phyloP scores from a whole-genome alignment of 164 flowering plant genomes.

The Aristolochia fimbriata region DNA sequence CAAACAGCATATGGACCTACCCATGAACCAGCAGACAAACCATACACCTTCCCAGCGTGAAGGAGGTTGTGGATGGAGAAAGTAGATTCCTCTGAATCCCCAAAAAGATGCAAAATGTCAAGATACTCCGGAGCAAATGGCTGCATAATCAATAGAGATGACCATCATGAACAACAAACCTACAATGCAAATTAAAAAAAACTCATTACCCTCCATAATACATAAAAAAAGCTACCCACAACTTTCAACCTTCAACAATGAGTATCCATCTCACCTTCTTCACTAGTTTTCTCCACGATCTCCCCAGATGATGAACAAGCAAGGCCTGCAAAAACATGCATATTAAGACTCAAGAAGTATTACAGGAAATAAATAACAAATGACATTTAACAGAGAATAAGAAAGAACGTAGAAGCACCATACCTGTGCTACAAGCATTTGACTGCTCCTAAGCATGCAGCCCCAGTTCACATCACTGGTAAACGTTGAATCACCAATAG shows the following conservation, averaged over 20 bases:
- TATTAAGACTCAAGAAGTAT: neutral
- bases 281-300: constrained; percentile 75
- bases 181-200: constrained; percentile 6
- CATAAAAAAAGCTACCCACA: neutral
- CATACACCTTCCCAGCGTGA: constrained; percentile 68
- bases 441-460: constrained; percentile 97
- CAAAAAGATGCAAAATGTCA: constrained; percentile 67
- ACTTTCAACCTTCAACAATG: constrained; percentile 1
- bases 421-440: constrained; percentile 98
- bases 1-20: constrained; percentile 97
- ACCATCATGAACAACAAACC: constrained; percentile 16
- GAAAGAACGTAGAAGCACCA: neutral
- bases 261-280: constrained; percentile 37
- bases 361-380: neutral
- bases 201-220: constrained; percentile 7
- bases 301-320: constrained; percentile 65
- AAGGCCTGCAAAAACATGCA: constrained; percentile 47
- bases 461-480: constrained; percentile 90
- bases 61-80: constrained; percentile 92
- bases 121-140: constrained; percentile 52
- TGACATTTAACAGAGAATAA: neutral
- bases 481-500: constrained; percentile 67
- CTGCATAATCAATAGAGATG: constrained; percentile 32
- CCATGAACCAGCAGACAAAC: constrained; percentile 95
- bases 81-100: constrained; percentile 63